These are phyloP conservation scores for Golubevia pallescens DNA, from an alignment of 1,284 basidiomycete species.

Conservation along the genomic window DNA sequence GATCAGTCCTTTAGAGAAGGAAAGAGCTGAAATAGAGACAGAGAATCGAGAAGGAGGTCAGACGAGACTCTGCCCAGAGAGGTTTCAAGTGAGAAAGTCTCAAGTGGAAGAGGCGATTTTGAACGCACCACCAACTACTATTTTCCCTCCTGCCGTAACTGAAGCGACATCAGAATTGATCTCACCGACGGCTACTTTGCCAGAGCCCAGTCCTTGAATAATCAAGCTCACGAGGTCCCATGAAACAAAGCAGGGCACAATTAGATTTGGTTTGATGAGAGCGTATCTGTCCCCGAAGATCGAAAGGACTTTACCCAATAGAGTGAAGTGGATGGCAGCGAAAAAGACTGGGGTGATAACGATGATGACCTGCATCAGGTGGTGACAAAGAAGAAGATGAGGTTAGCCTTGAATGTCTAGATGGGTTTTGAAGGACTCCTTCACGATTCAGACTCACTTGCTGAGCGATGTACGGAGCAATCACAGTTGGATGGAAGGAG, in stretches of 20 bases:
- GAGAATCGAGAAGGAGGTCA: neutral
- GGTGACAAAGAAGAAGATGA: no score
- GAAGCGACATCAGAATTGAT: neutral
- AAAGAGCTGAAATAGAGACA: neutral
- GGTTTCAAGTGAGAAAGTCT: no score
- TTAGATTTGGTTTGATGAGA: conserved; percentile 6
- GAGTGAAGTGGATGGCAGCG: conserved; percentile 14
- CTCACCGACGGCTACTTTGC: conserved; percentile 4
- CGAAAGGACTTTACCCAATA: conserved; percentile 11
- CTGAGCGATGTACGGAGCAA: conserved; percentile 11
- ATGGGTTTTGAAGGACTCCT: no score
- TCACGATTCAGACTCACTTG: neutral
- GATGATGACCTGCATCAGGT: conserved; percentile 12
- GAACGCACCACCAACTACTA: conserved; percentile 7
- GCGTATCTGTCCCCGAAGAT: neutral
- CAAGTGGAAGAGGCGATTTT: no score
- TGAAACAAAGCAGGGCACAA: conserved; percentile 11
- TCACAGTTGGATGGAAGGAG: neutral
- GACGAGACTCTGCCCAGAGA: neutral
- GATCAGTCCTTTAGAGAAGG: conserved; percentile 1
- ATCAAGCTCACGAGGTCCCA: conserved; percentile 9
- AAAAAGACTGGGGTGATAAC: conserved; percentile 15
- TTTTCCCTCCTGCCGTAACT: conserved; percentile 2
- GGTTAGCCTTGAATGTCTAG: no score
- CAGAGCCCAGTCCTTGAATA: conserved; percentile 12